Evolutionary conservation across 169 alveolate species (phyloP).

Genomic region (Plasmodium berghei): DNA sequence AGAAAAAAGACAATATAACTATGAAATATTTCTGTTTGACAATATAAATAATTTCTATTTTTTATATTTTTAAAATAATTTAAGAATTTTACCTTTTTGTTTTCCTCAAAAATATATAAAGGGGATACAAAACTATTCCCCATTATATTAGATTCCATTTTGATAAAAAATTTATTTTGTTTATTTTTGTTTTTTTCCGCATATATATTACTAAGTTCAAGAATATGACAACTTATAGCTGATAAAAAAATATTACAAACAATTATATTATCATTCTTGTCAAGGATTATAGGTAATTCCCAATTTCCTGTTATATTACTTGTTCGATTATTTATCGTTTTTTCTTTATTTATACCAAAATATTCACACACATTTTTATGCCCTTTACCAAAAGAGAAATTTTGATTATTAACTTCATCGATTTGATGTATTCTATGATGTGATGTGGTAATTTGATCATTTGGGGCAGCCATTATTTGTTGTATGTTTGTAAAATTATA

Average conservation of each 20-base stretch:
- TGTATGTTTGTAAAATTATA: background rate
- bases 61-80: background rate
- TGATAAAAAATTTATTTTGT: constrained; percentile 42
- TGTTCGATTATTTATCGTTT: too few relatives aligned
- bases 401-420: too few relatives aligned
- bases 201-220: constrained; percentile 58
- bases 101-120: constrained; percentile 27
- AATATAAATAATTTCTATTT: background rate
- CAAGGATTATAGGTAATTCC: too few relatives aligned
- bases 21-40: background rate
- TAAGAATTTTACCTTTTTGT: constrained; percentile 3
- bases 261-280: background rate
- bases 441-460: too few relatives aligned
- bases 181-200: constrained; percentile 50
- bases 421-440: too few relatives aligned
- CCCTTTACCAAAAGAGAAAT: too few relatives aligned
- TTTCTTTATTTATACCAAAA: too few relatives aligned
- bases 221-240: constrained; percentile 35
- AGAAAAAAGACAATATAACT: background rate
- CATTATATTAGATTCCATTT: constrained; percentile 27
- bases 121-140: constrained; percentile 14
- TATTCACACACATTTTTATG: too few relatives aligned
- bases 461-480: too few relatives aligned
- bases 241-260: constrained; percentile 39
- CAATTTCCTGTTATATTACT: too few relatives aligned